Base-by-base conservation (phyloP, 2,329 filamentous ascomycete species). In the Pseudogymnoascus sp. region DNA sequence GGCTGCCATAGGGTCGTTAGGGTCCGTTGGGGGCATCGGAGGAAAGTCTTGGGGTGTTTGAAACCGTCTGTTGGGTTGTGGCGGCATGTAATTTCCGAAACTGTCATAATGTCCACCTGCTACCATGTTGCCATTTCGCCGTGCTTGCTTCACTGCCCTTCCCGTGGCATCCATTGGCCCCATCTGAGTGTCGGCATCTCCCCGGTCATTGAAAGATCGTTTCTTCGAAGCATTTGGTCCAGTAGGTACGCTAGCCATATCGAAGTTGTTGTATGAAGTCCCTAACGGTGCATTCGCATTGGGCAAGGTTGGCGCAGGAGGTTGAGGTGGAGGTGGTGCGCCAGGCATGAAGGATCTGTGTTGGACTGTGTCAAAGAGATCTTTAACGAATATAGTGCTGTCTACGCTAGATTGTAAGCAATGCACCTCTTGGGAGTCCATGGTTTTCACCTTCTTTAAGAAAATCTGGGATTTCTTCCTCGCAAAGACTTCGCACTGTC, bases 391-490 rank as follows among this genome's bases (percentile, higher is more conserved):
- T 1, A 78, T 70, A 3, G 76, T 74, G 1, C 85, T 80, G 68
- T 86, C 84, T 85, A 39, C 22, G 22, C n/a, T 16, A 28, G 35
- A 25, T 22, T 60, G 52, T 58, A n/a, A 59, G 33, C 45, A 33
- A 38, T 33, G 42, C n/a, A 59, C 14, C 14, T 35, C 12, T 16
- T 23, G 9, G 25, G 60, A 52, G 8, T 60, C 25, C 25, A 38
- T 25, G 49, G 33, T 23, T 28, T 60, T 25, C 69, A 84, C 87
- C 83, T 69, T 91, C 86, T 69, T 84, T 84, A 16, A 93, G 75
- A 71, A 93, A 93, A 71, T 92, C 89, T 2, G 84, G 82, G 41
- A 93, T 85, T 72, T 91, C 87, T 61, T 84, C 80, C 70, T 90
- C 80, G 73, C 88, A 91, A 60, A 88, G 82, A 68, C 81, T 78